Conservation (phyloP, 768 basidiomycete genomes). For the Russula dissimulans region DNA sequence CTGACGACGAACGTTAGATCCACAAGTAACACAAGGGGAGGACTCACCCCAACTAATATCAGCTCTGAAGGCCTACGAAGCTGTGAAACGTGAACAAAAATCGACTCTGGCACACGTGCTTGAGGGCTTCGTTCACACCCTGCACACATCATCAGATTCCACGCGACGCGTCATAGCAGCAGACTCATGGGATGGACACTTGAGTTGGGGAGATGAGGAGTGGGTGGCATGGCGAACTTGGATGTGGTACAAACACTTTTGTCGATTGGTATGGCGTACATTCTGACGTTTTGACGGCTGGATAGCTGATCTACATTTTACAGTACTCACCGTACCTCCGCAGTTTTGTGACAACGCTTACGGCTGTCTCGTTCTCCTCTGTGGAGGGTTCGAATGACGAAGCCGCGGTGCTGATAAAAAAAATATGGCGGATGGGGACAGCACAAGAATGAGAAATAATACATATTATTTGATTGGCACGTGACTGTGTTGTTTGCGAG, state of each 20-base stretch:
- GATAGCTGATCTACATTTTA: not conserved
- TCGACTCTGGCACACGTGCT: slow-evolving; percentile 61
- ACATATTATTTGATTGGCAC: not conserved
- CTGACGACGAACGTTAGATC: slow-evolving; percentile 3
- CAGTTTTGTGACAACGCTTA: slow-evolving; percentile 62
- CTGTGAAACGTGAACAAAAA: slow-evolving; percentile 69
- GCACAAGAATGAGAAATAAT: slow-evolving; percentile 36
- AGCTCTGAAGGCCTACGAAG: slow-evolving; percentile 66
- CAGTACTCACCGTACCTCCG: slow-evolving; percentile 77
- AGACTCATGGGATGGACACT: slow-evolving; percentile 61
- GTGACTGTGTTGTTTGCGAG: slow-evolving; percentile 12
- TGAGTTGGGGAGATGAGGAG: slow-evolving; percentile 58
- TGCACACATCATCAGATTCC: slow-evolving; percentile 31
- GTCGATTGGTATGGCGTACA: slow-evolving; percentile 51
- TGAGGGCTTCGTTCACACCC: slow-evolving; percentile 55
- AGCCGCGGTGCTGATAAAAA: slow-evolving; percentile 49
- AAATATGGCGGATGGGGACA: slow-evolving; percentile 62
- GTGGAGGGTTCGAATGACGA: slow-evolving; percentile 51
- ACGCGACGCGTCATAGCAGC: slow-evolving; percentile 51
- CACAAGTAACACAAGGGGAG: slow-evolving; percentile 38
- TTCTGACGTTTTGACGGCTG: not conserved
- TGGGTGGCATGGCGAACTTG: slow-evolving; percentile 86
- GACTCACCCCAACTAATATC: slow-evolving; percentile 63
- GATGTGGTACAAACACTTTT: slow-evolving; percentile 90
- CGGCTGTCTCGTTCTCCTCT: slow-evolving; percentile 57